Base-by-base conservation (phyloP, 1,284 basidiomycete species). In the Irpex sp. region DNA sequence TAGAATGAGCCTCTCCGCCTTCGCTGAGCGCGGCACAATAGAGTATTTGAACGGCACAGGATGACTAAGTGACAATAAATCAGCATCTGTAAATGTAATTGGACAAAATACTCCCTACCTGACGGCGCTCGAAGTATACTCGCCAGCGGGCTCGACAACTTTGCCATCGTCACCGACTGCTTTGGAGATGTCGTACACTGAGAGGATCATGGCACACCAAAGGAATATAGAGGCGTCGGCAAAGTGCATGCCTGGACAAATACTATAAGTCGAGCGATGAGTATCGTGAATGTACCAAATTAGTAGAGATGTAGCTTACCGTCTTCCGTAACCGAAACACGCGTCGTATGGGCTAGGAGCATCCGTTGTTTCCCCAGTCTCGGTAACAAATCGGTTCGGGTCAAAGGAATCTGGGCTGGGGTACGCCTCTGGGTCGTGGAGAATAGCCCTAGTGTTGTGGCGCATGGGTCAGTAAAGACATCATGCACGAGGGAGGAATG, bases 171-270 rank as follows among this genome's bases (percentile, higher is more conserved):
- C 49, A n/a, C 49, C 67, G 20, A 68, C 67, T 18, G 49, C 42
- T n/a, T 68, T 54, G 15, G 54, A 11, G 44, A 71, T 71, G 54
- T 68, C 54, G 67, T 68, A 68, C 13, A 45, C 60, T 13, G 70
- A 38, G 9, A 71, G 45, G 13, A 68, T 45, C 54, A 24, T 45
- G 13, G 70, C 67, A 22, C 67, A n/a, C 38, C 66, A 24, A 18
- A 68, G n/a, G 58, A 68, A 71, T n/a, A 71, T 54, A 22, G 63
- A 49, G 32, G 58, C 38, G 44, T 43, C 32, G 10, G 67, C 70
- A 32, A 71, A 63, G 43, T 63, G 38, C 27, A 45, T 63, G n/a
- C 70, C 70, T 13, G 70, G 70, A 67, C 70, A 71, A 10, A 65
- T 65, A 4, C 70, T 60, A 10, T 62, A 42, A 54, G n/a, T 54